phyloP scores from a whole-genome alignment of 768 basidiomycete genomes.

The Amanita rubescens region DNA sequence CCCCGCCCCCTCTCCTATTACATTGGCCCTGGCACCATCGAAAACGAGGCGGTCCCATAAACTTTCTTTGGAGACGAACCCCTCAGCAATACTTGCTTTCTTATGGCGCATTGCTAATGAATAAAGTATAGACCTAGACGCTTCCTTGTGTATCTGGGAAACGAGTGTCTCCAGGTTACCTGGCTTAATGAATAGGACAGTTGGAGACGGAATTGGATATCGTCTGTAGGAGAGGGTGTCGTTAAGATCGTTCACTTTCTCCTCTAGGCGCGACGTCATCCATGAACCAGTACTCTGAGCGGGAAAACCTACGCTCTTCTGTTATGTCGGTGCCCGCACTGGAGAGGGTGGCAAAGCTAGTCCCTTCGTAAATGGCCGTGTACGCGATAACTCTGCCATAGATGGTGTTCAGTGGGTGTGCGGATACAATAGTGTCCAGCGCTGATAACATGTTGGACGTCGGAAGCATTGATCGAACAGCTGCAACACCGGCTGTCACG shows the following conservation, averaged over 20 bases:
- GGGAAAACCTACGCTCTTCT: conserved; percentile 31
- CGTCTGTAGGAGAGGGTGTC: conserved; percentile 41
- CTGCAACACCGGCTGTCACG: conserved; percentile 84
- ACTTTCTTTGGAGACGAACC: conserved; percentile 70
- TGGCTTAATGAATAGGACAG: conserved; percentile 68
- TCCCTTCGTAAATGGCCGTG: conserved; percentile 68
- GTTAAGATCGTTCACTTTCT: conserved; percentile 24
- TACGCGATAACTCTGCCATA: conserved; percentile 79
- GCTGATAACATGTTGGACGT: conserved; percentile 57
- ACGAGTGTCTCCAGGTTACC: conserved; percentile 52
- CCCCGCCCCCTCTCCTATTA: conserved; percentile 53
- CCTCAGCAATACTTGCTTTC: conserved; percentile 55
- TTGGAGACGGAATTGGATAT: conserved; percentile 66
- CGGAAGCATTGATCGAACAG: conserved; percentile 69
- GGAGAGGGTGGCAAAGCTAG: conserved; percentile 60
- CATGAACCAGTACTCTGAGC: background rate
- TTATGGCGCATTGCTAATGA: conserved; percentile 77
- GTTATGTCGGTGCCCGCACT: conserved; percentile 45
- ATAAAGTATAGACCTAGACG: conserved; percentile 48
- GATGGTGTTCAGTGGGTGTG: conserved; percentile 63
- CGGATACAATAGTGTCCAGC: conserved; percentile 73
- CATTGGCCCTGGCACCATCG: conserved; percentile 51
- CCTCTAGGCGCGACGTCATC: background rate
- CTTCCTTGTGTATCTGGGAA: conserved; percentile 43
- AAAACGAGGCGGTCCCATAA: conserved; percentile 83